These are phyloP conservation scores for Ophiocordyceps australis DNA, from an alignment of 2,329 filamentous ascomycete species.

Conservation along the genomic window DNA sequence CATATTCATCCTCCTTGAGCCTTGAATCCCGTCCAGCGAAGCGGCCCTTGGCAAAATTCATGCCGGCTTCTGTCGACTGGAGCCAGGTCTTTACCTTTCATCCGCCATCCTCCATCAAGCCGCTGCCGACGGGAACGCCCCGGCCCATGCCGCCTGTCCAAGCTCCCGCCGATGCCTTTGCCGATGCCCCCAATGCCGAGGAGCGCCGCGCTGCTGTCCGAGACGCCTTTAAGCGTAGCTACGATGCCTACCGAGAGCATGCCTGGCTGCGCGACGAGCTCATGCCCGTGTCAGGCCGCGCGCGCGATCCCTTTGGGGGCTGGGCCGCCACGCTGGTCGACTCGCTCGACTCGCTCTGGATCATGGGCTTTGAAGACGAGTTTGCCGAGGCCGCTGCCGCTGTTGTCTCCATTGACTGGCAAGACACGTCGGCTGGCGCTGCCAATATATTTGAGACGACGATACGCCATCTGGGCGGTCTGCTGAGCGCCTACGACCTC, in stretches of 20 bases:
- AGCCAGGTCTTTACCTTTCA: conserved; percentile 7
- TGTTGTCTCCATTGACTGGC: conserved; percentile 31
- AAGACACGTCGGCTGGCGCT: conserved; percentile 19
- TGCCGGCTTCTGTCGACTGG: conserved; percentile 13
- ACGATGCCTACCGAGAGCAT: conserved; percentile 30
- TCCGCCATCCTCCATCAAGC: conserved; percentile 12
- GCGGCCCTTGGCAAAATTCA: conserved; percentile 4
- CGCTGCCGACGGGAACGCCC: conserved; percentile 10
- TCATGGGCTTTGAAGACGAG: conserved; percentile 40
- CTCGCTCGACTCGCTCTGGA: conserved; percentile 41
- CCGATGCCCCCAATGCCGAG: conserved; percentile 5
- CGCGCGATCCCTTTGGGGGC: conserved; percentile 29
- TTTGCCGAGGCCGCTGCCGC: conserved; percentile 34
- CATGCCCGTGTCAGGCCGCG: conserved; percentile 24
- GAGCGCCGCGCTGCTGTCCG: conserved; percentile 19
- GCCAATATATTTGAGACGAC: conserved; percentile 37
- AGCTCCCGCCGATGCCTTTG: conserved; percentile 8
- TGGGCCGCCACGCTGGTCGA: conserved; percentile 44
- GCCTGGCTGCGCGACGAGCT: conserved; percentile 38
- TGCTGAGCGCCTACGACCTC: conserved; percentile 31
- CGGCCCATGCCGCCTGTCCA: conserved; percentile 12
- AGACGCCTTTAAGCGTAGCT: conserved; percentile 21
- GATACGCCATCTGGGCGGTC: conserved; percentile 32
- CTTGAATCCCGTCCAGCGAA: conserved; percentile 1
- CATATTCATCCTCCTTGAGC: conserved; percentile 2